Conservation (phyloP, 805 yeast genomes). For the Saturnispora halmiae region DNA sequence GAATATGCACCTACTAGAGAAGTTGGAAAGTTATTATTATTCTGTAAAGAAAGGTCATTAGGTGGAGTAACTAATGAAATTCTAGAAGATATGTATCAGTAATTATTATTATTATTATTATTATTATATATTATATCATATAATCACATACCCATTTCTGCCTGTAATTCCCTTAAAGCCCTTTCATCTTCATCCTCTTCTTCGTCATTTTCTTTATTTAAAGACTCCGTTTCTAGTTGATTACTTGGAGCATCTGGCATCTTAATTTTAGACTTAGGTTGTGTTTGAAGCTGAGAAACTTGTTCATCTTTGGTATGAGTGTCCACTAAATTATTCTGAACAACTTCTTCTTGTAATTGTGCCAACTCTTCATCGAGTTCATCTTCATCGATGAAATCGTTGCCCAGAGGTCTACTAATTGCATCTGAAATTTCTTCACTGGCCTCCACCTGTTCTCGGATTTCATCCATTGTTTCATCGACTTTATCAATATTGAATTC, state of each 20-base stretch:
- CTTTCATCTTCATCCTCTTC: slow-evolving; percentile 59
- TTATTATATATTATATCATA: background rate
- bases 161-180: slow-evolving; percentile 72
- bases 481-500: slow-evolving; percentile 94
- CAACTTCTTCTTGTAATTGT: slow-evolving; percentile 76
- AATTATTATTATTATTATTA: background rate
- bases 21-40: slow-evolving; percentile 41
- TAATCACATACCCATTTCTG: slow-evolving; percentile 68
- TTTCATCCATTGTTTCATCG: slow-evolving; percentile 95
- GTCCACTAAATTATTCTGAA: slow-evolving; percentile 30
- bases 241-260: slow-evolving; percentile 41
- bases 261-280: slow-evolving; percentile 12
- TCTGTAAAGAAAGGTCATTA: slow-evolving; percentile 46
- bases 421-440: slow-evolving; percentile 96
- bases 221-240: slow-evolving; percentile 36
- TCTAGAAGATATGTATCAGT: slow-evolving; percentile 42
- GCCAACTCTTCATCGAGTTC: slow-evolving; percentile 89
- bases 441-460: slow-evolving; percentile 91
- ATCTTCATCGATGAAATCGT: slow-evolving; percentile 76
- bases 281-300: slow-evolving; percentile 1
- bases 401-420: slow-evolving; percentile 85
- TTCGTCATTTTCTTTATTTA: slow-evolving; percentile 37
- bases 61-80: slow-evolving; percentile 37
- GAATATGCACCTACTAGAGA: slow-evolving; percentile 54
- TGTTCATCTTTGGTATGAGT: slow-evolving; percentile 9